Percentiles rank a stretch among this genome's conserved stretches.
Conservation (phyloP, 495 filamentous ascomycete species). For the Viridothelium virens region DNA sequence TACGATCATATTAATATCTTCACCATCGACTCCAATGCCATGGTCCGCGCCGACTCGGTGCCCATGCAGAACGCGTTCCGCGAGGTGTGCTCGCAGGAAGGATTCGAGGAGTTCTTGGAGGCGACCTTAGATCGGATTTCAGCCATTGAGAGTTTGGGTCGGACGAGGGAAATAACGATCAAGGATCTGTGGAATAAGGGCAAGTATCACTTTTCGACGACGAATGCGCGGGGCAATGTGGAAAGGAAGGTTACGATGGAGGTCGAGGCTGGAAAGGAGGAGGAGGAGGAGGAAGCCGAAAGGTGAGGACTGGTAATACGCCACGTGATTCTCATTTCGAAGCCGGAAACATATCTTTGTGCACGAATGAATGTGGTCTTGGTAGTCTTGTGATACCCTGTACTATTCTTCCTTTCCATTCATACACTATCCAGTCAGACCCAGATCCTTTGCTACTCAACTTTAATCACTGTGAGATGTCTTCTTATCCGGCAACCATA, state of each 20-base stretch:
- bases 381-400: not conserved
- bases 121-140: constrained; percentile 74
- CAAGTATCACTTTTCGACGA: constrained; percentile 62
- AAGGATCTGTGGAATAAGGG: constrained; percentile 73
- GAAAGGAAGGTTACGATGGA: constrained; percentile 33
- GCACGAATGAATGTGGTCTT: not conserved
- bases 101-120: constrained; percentile 75
- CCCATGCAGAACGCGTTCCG: constrained; percentile 92
- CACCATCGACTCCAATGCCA: constrained; percentile 79
- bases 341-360: not conserved
- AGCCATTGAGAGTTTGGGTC: constrained; percentile 85
- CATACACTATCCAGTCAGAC: not conserved
- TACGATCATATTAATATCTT: constrained; percentile 94
- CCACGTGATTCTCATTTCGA: not conserved
- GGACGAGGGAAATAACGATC: constrained; percentile 84
- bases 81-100: constrained; percentile 60
- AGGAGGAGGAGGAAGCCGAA: constrained; percentile 18
- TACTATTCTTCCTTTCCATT: not conserved
- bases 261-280: constrained; percentile 28
- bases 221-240: constrained; percentile 43
- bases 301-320: not conserved
- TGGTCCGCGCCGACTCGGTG: constrained; percentile 87
- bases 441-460: too few species aligned
- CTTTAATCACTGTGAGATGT: too few species aligned
- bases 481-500: too few species aligned